These are phyloP conservation scores for Collybia mongolica DNA, from an alignment of 768 basidiomycete genomes.

Conservation along the genomic window DNA sequence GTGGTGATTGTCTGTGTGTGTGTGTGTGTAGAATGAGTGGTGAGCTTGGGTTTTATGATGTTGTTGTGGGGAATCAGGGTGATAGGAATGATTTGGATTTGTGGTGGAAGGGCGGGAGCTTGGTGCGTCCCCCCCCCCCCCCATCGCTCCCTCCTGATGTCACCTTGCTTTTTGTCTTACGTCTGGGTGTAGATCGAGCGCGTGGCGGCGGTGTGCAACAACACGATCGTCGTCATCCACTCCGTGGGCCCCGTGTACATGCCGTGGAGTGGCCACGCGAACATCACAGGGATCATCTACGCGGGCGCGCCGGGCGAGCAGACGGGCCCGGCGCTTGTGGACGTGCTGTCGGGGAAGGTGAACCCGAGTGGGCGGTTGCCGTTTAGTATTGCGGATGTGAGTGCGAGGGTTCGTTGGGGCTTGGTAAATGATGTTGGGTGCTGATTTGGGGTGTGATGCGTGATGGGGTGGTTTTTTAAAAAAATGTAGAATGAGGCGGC, in stretches of 20 bases:
- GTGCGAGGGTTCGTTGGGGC: too few species aligned
- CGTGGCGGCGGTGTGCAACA: constrained; percentile 67
- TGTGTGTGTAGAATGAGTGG: constrained; percentile 39
- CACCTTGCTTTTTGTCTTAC: constrained; percentile 28
- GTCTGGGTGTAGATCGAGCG: constrained; percentile 33
- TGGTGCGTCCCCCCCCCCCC: constrained; percentile 25
- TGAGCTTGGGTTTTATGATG: constrained; percentile 53
- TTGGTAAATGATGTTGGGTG: too few species aligned
- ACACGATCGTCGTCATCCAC: constrained; percentile 81
- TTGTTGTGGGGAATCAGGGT: constrained; percentile 61
- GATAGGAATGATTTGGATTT: constrained; percentile 59
- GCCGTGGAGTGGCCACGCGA: constrained; percentile 73
- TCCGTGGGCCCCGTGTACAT: constrained; percentile 76
- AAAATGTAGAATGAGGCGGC: constrained; percentile 2
- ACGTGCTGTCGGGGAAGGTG: constrained; percentile 73
- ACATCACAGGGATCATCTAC: constrained; percentile 62
- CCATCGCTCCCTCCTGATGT: neutral
- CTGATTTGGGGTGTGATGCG: too few species aligned
- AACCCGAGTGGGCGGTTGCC: constrained; percentile 77
- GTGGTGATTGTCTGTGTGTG: too few species aligned
- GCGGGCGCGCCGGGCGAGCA: constrained; percentile 69
- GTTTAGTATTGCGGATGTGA: constrained; percentile 69
- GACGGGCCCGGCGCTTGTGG: constrained; percentile 73
- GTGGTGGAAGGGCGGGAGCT: constrained; percentile 54
- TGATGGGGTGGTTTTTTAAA: neutral